A percentile compares a stretch with the other conserved stretches of the same genome.
Evolutionary conservation across 2,329 filamentous ascomycete genomes (phyloP).

Genomic region (Thermothelomyces thermophilus): DNA sequence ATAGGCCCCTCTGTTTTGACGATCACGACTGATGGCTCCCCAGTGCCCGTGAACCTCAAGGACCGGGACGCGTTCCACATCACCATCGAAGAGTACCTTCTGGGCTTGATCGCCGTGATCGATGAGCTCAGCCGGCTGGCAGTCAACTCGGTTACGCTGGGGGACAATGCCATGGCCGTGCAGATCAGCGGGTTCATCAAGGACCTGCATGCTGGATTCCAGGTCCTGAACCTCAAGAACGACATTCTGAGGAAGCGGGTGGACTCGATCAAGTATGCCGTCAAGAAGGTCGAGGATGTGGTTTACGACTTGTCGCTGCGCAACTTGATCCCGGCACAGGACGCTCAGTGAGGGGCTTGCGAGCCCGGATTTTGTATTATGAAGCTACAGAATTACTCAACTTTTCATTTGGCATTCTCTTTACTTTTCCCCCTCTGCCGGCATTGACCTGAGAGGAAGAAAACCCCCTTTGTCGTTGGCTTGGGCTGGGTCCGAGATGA

Average conservation of each 20-base stretch:
- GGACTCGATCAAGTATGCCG: slow-evolving; percentile 92
- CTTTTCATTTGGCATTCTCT: too few species aligned
- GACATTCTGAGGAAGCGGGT: slow-evolving; percentile 80
- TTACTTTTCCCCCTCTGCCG: too few species aligned
- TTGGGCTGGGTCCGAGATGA: too few species aligned
- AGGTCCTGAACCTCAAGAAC: slow-evolving; percentile 96
- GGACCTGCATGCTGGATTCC: slow-evolving; percentile 91
- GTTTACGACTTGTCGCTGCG: slow-evolving; percentile 91
- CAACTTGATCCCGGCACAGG: slow-evolving; percentile 60
- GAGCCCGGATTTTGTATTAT: neutral
- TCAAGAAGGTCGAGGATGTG: slow-evolving; percentile 97
- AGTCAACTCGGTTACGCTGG: slow-evolving; percentile 88
- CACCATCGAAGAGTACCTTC: slow-evolving; percentile 94
- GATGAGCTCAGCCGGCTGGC: slow-evolving; percentile 88
- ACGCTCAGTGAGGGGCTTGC: slow-evolving; percentile 22
- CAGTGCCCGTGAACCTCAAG: slow-evolving; percentile 83
- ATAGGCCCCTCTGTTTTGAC: too few species aligned
- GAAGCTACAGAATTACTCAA: too few species aligned
- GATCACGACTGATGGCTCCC: neutral
- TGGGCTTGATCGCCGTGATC: slow-evolving; percentile 77
- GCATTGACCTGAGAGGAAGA: neutral
- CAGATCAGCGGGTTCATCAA: slow-evolving; percentile 90
- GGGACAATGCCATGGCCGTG: slow-evolving; percentile 78
- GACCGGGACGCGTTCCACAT: slow-evolving; percentile 87
- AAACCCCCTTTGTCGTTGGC: too few species aligned